A percentile compares a stretch with the other conserved stretches of the same genome.
Conservation (phyloP, 2,329 filamentous ascomycete species). For the Sclerotinia subarctica region DNA sequence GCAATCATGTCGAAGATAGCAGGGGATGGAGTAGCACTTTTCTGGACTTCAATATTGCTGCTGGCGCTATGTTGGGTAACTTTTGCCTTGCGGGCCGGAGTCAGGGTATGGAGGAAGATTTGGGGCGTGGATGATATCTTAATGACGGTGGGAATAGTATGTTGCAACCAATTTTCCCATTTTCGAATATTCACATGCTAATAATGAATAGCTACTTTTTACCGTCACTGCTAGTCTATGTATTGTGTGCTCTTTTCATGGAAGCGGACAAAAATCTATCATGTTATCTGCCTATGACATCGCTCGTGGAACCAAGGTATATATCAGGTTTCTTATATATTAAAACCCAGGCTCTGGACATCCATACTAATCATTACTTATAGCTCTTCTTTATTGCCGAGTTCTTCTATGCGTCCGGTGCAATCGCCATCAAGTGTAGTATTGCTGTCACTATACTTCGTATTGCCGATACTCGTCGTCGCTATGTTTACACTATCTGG, state of each 20-base stretch:
- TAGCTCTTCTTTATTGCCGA: constrained; percentile 42
- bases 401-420: constrained; percentile 41
- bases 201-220: not conserved
- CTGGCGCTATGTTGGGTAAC: constrained; percentile 32
- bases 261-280: constrained; percentile 33
- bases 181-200: not conserved
- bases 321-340: constrained; percentile 13
- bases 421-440: constrained; percentile 36
- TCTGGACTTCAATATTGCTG: constrained; percentile 33
- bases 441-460: constrained; percentile 38
- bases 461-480: constrained; percentile 36
- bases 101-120: constrained; percentile 34
- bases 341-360: not conserved
- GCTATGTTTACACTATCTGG: constrained; percentile 35
- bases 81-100: constrained; percentile 28
- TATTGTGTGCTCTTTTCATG: constrained; percentile 35
- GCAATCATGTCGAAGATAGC: constrained; percentile 31
- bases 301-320: constrained; percentile 31
- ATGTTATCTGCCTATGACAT: constrained; percentile 23
- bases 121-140: constrained; percentile 34
- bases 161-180: constrained; percentile 12
- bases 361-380: constrained; percentile 20
- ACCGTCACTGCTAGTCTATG: constrained; percentile 22
- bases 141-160: constrained; percentile 35
- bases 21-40: constrained; percentile 33